Base-by-base conservation (phyloP, 2,329 filamentous ascomycete species). In the Fusarium caatingaense region DNA sequence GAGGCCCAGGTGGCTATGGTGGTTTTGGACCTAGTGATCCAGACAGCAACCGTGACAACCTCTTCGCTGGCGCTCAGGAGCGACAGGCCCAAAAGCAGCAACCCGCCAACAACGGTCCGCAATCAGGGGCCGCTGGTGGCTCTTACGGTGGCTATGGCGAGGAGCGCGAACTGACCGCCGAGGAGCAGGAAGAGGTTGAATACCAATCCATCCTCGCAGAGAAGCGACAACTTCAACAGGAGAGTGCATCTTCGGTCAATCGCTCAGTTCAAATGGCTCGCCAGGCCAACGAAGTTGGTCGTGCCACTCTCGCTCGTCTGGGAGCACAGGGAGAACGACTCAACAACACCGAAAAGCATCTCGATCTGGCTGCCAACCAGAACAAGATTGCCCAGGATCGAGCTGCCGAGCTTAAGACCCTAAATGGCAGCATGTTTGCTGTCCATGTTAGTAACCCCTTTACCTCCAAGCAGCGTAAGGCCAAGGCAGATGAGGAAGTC, bases 351-450 rank as follows among this genome's bases (percentile, higher is more conserved):
- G 93, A 97, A 79, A 89, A 88, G 79, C 93, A 95, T 74, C 85
- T 98, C 60, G 93, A 97, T 74, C 84, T 93, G 69, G 92, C 93
- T 6, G 82, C 88, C n/a, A 91, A 91, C 68, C 90, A 94, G 77
- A 93, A 92, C 73, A 88, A 89, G 61, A 83, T 92, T 63, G 92
- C 93, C 0, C 90, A 94, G 72, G 93, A 94, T 71, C 92, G 93
- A 73, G 91, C 93, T 2, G 88, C 89, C 49, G 93, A 97, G 77
- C 83, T 98, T 40, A 95, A 95, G 83, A 93, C 88, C 2, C 84
- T 97, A 51, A 97, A 98, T 80, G 86, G 91, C 68, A 94, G 91
- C 83, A 97, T 98, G 93, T 97, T 97, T 76, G 92, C 93, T 8
- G 88, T 94, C 23, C 91, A 94, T 75, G 90, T 94, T 27, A 84